Percentiles rank a stretch among this genome's conserved stretches.
phyloP scores from a whole-genome alignment of 768 basidiomycete genomes.

The Macrolepiota dolichaula region DNA sequence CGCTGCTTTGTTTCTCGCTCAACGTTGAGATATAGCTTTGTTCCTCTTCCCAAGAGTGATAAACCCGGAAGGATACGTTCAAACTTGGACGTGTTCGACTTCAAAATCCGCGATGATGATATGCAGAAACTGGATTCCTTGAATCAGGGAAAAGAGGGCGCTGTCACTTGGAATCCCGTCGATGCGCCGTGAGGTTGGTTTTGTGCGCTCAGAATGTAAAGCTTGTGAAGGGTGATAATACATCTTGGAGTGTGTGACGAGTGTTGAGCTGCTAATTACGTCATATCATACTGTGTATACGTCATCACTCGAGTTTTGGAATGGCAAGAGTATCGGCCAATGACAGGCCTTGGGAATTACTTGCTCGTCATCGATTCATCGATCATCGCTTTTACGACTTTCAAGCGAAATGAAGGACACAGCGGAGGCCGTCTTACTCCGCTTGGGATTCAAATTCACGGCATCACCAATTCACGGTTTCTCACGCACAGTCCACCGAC shows the following conservation, averaged over 20 bases:
- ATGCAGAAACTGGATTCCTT: conserved; percentile 63
- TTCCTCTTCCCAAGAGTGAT: conserved; percentile 78
- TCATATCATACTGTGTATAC: background rate
- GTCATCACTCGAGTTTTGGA: background rate
- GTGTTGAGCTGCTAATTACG: background rate
- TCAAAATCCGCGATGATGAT: conserved; percentile 61
- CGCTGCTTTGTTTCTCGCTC: background rate
- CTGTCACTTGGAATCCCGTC: conserved; percentile 82
- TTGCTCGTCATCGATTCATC: too few relatives aligned
- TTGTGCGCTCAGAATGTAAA: too few relatives aligned
- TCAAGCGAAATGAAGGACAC: too few relatives aligned
- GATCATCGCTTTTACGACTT: too few relatives aligned
- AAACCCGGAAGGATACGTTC: conserved; percentile 64
- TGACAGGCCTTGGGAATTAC: too few relatives aligned
- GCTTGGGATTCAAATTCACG: too few relatives aligned
- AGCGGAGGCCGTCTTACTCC: too few relatives aligned
- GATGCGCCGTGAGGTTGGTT: conserved; percentile 32
- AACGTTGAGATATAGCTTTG: conserved; percentile 35
- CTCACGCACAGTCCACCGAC: too few relatives aligned
- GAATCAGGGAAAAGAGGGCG: conserved; percentile 67
- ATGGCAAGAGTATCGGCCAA: background rate
- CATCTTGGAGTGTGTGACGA: background rate
- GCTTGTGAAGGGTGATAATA: background rate
- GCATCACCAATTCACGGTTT: too few relatives aligned
- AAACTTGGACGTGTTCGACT: conserved; percentile 73